These are phyloP conservation scores for Penicillium samsonianum DNA, from an alignment of 495 filamentous ascomycete species.

Conservation along the genomic window DNA sequence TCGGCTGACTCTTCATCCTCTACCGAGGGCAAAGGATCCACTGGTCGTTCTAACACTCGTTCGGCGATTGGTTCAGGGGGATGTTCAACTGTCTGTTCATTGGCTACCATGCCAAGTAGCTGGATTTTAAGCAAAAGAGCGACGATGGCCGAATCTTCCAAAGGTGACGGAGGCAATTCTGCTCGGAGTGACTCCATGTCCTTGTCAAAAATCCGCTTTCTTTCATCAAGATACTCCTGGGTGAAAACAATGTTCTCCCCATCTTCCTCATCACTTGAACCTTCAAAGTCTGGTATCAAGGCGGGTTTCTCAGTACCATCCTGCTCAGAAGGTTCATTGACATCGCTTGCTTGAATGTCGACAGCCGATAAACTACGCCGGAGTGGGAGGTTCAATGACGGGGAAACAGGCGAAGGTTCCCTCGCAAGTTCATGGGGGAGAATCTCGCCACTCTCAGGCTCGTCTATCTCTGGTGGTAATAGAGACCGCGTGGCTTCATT, in stretches of 20 bases:
- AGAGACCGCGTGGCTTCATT: constrained; percentile 22
- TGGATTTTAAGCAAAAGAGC: constrained; percentile 48
- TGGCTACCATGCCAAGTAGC: constrained; percentile 44
- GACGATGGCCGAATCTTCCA: constrained; percentile 49
- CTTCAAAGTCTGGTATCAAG: constrained; percentile 37
- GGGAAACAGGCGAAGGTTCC: constrained; percentile 12
- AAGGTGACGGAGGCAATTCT: constrained; percentile 45
- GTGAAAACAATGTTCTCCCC: constrained; percentile 49
- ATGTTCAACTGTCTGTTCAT: constrained; percentile 20
- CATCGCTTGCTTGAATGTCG: constrained; percentile 12
- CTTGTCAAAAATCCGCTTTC: constrained; percentile 49
- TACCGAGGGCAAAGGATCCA: constrained; percentile 13
- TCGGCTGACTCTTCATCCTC: constrained; percentile 14
- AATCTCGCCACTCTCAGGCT: constrained; percentile 9
- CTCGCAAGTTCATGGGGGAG: neutral
- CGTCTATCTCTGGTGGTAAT: constrained; percentile 10
- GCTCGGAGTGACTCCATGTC: constrained; percentile 47
- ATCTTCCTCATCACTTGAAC: constrained; percentile 48
- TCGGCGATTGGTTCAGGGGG: neutral
- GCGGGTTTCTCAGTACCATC: constrained; percentile 7
- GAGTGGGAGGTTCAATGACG: constrained; percentile 22
- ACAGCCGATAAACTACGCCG: constrained; percentile 14
- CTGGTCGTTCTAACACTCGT: neutral
- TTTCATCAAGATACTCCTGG: constrained; percentile 52
- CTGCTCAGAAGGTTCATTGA: constrained; percentile 15